Evolutionary conservation across 306 rosid genomes (phyloP), one percentile per base, ranked within the genome.

Genomic region (Quercus suber): DNA sequence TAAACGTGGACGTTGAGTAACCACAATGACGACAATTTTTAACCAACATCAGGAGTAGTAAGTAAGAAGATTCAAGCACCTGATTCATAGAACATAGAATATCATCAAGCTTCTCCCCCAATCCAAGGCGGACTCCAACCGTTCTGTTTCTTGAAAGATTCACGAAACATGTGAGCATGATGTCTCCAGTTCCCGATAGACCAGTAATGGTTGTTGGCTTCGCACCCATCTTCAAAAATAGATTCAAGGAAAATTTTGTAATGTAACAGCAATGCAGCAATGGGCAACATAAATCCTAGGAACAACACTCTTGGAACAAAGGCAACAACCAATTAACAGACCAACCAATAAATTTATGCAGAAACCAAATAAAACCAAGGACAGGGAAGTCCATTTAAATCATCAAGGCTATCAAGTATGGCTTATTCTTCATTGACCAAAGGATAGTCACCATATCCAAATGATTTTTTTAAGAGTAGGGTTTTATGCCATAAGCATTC

Each of bases 121-220:
- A 89, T 75, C 97, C 97, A 67, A 89, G 97, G 61, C 97, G 97
- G 56, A 92, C 91, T 7, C 99, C 97, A 15, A 94, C 97, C 5
- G 89, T 94, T 85, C 88, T 85, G 85, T 94, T 94, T 89, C 97
- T 90, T 5, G 99, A 94, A 76, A 94, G 97, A 81, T 89, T 91
- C 69, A 94, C 99, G 37, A 94, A 91, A 69, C 97, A 94, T 23
- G 95, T 94, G 72, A 92, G 99, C 97, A 92, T 94, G 74, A 92
- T 92, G 85, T 94, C 97, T 82, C 97, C 97, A 0, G 93, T 92
- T 78, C 97, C 97, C 41, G 99, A 91, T 63, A 94, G 90, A 28
- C 99, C 97, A 6, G 97, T 94, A 71, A 94, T 89, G 51, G 97
- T 92, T 13, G 99, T 82, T 0, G 97, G 90, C 88, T 91, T 92